Evolutionary conservation across 495 filamentous ascomycete species (phyloP).

Genomic region (Penicillium macrosclerotiorum): DNA sequence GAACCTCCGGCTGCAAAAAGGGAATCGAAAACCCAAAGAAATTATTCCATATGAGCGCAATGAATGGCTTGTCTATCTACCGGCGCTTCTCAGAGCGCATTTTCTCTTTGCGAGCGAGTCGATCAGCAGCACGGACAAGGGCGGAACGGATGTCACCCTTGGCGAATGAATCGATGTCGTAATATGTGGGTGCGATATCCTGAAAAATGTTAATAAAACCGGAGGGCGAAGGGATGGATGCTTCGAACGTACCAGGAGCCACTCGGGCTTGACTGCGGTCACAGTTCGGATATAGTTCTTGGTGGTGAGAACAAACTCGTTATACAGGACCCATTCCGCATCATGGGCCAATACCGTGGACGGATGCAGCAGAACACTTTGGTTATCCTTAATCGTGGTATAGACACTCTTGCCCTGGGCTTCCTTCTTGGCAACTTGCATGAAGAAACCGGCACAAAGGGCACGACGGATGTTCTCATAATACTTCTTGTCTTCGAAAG

Average conservation of each 20-base stretch:
- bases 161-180: constrained; percentile 77
- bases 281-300: constrained; percentile 82
- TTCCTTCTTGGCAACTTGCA: constrained; percentile 97
- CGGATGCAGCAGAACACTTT: constrained; percentile 88
- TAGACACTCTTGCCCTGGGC: constrained; percentile 72
- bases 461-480: constrained; percentile 95
- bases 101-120: constrained; percentile 68
- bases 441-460: constrained; percentile 96
- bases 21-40: constrained; percentile 16
- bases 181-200: constrained; percentile 92
- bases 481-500: constrained; percentile 94
- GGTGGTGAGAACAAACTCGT: constrained; percentile 95
- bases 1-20: constrained; percentile 6
- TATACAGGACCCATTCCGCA: constrained; percentile 96
- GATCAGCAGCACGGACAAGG: constrained; percentile 70
- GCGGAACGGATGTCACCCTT: constrained; percentile 83
- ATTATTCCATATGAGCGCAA: constrained; percentile 8
- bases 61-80: constrained; percentile 19
- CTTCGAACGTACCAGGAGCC: constrained; percentile 74
- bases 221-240: not conserved
- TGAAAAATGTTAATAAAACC: no score
- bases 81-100: constrained; percentile 48
- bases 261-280: constrained; percentile 62
- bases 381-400: constrained; percentile 90
- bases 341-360: constrained; percentile 82